These are phyloP conservation scores for Chaetothyriales sp. DNA, from an alignment of 2,329 filamentous ascomycete species.

Conservation along the genomic window DNA sequence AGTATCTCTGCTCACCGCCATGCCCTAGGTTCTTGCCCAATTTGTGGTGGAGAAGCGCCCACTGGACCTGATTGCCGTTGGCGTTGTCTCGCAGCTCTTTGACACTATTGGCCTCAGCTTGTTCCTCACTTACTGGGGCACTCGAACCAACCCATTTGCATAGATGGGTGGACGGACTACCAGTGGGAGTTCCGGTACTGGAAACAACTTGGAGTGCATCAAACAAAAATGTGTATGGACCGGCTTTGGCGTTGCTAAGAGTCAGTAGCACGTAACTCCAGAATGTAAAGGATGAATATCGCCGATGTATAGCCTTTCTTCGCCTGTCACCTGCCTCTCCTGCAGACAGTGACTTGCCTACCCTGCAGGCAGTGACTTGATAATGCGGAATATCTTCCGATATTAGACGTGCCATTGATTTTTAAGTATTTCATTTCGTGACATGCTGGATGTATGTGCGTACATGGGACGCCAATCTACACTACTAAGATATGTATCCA, in stretches of 20 bases:
- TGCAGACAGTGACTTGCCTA: not conserved
- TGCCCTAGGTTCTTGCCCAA: constrained; percentile 63
- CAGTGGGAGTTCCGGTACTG: not conserved
- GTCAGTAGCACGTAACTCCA: not conserved
- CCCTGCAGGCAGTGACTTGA: not conserved
- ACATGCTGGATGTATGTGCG: no score
- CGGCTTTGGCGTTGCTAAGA: not conserved
- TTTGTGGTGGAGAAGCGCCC: constrained; percentile 84
- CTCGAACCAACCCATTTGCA: constrained; percentile 81
- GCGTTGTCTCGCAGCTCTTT: constrained; percentile 67
- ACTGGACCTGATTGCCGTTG: constrained; percentile 76
- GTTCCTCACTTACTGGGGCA: constrained; percentile 96
- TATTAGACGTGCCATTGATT: not conserved
- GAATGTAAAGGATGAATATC: not conserved
- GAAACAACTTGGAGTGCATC: not conserved
- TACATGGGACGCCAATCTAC: no score
- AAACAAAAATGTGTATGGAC: not conserved
- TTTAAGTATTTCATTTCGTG: no score
- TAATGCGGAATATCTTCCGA: not conserved
- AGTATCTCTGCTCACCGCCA: not conserved
- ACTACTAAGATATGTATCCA: no score
- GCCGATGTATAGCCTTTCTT: not conserved
- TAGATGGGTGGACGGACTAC: constrained; percentile 28
- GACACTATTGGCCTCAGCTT: constrained; percentile 87
- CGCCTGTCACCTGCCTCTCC: not conserved